Conservation (phyloP, 2,329 filamentous ascomycete species). For the Colletotrichum tanaceti region DNA sequence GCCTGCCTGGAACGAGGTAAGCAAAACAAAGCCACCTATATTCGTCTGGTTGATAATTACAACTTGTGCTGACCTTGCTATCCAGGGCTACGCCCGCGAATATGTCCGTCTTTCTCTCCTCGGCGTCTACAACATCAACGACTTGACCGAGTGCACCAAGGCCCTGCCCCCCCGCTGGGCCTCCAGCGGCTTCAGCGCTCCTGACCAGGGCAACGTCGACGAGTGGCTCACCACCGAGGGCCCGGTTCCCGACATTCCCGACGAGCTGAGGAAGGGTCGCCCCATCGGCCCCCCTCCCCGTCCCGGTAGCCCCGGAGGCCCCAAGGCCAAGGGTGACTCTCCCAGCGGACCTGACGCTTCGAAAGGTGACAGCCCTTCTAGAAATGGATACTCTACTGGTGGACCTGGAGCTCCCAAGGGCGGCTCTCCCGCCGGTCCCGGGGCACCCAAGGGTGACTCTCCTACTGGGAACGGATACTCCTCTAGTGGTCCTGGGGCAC, state of each 20-base stretch:
- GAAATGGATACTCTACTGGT: neutral
- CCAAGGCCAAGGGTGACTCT: neutral
- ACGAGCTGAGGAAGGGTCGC: constrained; percentile 15
- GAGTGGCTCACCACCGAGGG: constrained; percentile 27
- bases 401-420: neutral
- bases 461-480: neutral
- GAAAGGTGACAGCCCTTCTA: neutral
- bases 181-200: constrained; percentile 14
- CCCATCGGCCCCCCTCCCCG: constrained; percentile 11
- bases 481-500: neutral
- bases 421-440: neutral
- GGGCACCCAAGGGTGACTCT: neutral
- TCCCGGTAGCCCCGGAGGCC: neutral
- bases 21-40: constrained; percentile 19
- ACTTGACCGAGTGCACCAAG: constrained; percentile 65
- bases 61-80: neutral
- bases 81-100: constrained; percentile 59
- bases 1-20: constrained; percentile 54
- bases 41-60: neutral
- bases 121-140: constrained; percentile 67
- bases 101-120: constrained; percentile 66
- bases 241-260: constrained; percentile 5
- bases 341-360: neutral
- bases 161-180: constrained; percentile 54
- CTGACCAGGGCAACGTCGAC: constrained; percentile 35